Conservation (phyloP, 2,329 filamentous ascomycete genomes). For the Trichothecium sympodiale region DNA sequence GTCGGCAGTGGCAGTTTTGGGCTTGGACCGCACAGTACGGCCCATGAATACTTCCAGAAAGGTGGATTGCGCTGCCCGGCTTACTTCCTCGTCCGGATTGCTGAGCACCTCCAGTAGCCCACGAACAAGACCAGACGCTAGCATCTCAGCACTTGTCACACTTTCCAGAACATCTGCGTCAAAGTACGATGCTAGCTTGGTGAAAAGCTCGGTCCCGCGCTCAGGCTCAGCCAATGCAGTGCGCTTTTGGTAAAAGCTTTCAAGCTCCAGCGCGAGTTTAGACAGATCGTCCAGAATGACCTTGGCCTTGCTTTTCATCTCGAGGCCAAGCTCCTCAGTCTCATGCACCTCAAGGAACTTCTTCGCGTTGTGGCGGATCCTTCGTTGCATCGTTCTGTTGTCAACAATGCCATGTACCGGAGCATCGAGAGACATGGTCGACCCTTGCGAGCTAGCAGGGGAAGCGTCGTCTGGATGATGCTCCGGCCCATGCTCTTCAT, state of each 20-base stretch:
- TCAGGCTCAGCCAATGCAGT: constrained; percentile 30
- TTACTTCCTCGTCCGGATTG: constrained; percentile 50
- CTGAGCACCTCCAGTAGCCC: constrained; percentile 75
- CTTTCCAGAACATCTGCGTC: constrained; percentile 81
- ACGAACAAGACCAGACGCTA: constrained; percentile 82
- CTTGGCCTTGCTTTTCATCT: constrained; percentile 67
- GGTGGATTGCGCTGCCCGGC: constrained; percentile 60
- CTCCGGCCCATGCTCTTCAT: constrained; percentile 38
- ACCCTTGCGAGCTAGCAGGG: constrained; percentile 53
- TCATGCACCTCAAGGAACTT: constrained; percentile 79
- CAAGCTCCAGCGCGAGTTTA: constrained; percentile 59
- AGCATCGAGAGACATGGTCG: constrained; percentile 52
- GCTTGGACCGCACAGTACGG: constrained; percentile 52
- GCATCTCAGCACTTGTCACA: constrained; percentile 88
- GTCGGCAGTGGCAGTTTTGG: constrained; percentile 52
- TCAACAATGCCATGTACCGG: constrained; percentile 38
- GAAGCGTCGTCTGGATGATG: constrained; percentile 47
- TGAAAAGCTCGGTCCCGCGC: constrained; percentile 58
- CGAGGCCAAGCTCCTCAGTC: constrained; percentile 57
- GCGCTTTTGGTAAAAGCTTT: constrained; percentile 54
- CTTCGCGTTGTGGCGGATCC: constrained; percentile 67
- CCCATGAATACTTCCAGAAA: constrained; percentile 94
- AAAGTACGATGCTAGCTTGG: constrained; percentile 70
- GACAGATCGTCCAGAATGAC: constrained; percentile 66
- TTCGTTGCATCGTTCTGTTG: constrained; percentile 44